Evolutionary conservation across 2,329 filamentous ascomycete genomes (phyloP).

Genomic region (Emmonsia crescens): DNA sequence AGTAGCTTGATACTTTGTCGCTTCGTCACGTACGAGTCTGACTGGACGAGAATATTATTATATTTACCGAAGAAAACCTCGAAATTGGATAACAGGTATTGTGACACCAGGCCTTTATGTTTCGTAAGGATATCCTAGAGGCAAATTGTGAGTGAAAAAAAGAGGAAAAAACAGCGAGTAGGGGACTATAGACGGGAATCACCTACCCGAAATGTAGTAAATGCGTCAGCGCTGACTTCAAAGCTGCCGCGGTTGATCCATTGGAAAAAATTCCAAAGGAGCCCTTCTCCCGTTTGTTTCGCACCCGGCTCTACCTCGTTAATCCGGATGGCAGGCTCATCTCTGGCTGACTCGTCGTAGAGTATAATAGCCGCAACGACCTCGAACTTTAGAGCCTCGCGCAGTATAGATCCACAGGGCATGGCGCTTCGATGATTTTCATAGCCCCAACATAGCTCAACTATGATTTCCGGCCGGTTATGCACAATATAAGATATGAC

Average conservation of each 20-base stretch:
- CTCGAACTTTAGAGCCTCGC: slow-evolving; percentile 85
- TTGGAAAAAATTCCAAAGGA: slow-evolving; percentile 94
- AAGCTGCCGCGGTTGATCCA: slow-evolving; percentile 97
- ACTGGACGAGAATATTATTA: slow-evolving; percentile 78
- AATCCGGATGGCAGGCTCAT: slow-evolving; percentile 64
- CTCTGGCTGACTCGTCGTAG: slow-evolving; percentile 73
- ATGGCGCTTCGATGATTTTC: slow-evolving; percentile 84
- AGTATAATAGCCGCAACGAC: slow-evolving; percentile 82
- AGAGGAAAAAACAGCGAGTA: not conserved
- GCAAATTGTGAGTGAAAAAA: not conserved
- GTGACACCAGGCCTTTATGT: slow-evolving; percentile 82
- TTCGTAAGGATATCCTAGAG: slow-evolving; percentile 78
- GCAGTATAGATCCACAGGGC: slow-evolving; percentile 76
- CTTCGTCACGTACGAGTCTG: slow-evolving; percentile 94
- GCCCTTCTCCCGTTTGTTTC: slow-evolving; percentile 65
- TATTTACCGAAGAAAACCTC: slow-evolving; percentile 87
- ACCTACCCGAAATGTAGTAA: slow-evolving; percentile 85
- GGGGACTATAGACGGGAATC: not conserved
- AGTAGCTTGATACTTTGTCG: slow-evolving; percentile 95
- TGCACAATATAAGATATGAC: slow-evolving; percentile 83
- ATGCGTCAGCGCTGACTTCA: slow-evolving; percentile 93
- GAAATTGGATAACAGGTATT: slow-evolving; percentile 82
- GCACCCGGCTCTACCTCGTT: slow-evolving; percentile 65
- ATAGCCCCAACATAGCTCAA: slow-evolving; percentile 82
- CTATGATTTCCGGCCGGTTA: slow-evolving; percentile 73